Evolutionary conservation across 768 basidiomycete species (phyloP).

Genomic region (Boletus subcaerulescens): DNA sequence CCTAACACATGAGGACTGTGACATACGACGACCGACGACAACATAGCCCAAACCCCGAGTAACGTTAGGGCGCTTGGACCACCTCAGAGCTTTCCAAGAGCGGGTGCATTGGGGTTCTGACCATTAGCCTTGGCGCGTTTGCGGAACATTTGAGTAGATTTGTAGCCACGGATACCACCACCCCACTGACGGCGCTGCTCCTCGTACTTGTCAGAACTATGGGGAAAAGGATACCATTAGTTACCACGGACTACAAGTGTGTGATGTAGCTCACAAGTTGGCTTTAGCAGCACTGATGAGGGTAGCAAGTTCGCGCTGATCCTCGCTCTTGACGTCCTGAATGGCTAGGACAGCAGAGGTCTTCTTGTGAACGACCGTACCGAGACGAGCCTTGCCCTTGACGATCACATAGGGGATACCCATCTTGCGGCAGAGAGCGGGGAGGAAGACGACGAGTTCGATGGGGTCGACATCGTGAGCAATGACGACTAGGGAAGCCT

Average conservation of each 20-base stretch:
- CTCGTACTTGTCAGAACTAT: slow-evolving; percentile 88
- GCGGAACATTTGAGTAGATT: slow-evolving; percentile 89
- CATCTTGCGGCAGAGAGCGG: slow-evolving; percentile 99
- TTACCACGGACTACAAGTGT: not conserved
- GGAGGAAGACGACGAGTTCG: slow-evolving; percentile 97
- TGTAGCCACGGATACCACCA: slow-evolving; percentile 93
- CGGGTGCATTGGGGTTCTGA: slow-evolving; percentile 52
- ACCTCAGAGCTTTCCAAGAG: slow-evolving; percentile 62
- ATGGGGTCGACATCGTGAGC: slow-evolving; percentile 99
- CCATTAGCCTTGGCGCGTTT: slow-evolving; percentile 93
- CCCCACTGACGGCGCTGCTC: slow-evolving; percentile 92
- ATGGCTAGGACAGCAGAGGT: slow-evolving; percentile 88
- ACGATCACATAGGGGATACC: slow-evolving; percentile 98
- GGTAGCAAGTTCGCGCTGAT: slow-evolving; percentile 88
- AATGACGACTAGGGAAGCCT: slow-evolving; percentile 92
- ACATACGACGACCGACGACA: slow-evolving; percentile 10
- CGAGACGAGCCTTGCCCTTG: slow-evolving; percentile 97
- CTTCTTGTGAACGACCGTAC: slow-evolving; percentile 98
- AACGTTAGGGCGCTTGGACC: not conserved
- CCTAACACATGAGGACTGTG: slow-evolving; percentile 17
- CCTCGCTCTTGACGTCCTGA: slow-evolving; percentile 94
- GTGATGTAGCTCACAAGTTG: slow-evolving; percentile 74
- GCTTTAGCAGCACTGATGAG: slow-evolving; percentile 92
- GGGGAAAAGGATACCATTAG: not conserved
- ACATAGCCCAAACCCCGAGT: not conserved